Conservation (phyloP, 495 filamentous ascomycete genomes). For the Neurospora sp. region DNA sequence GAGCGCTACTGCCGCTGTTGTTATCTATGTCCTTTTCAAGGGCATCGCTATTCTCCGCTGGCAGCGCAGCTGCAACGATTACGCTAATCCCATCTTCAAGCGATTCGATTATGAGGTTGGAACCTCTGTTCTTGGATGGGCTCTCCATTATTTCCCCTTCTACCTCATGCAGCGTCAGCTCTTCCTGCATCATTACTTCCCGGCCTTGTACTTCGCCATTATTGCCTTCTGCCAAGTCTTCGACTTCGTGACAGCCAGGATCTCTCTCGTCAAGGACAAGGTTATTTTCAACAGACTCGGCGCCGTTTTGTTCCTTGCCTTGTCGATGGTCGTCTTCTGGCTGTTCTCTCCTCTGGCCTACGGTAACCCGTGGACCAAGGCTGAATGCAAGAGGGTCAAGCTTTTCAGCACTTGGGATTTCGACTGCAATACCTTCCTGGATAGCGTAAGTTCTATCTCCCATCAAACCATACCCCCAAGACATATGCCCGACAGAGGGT, state of each 20-base stretch:
- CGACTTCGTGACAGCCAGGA: slow-evolving; percentile 69
- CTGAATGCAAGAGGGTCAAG: slow-evolving; percentile 77
- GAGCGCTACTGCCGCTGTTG: slow-evolving; percentile 73
- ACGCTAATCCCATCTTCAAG: slow-evolving; percentile 70
- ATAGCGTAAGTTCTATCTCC: slow-evolving; percentile 57
- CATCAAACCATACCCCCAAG: slow-evolving; percentile 25
- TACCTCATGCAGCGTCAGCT: slow-evolving; percentile 90
- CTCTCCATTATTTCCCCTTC: slow-evolving; percentile 96
- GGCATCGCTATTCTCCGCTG: slow-evolving; percentile 79
- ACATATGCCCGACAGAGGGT: slow-evolving; percentile 19
- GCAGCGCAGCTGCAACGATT: slow-evolving; percentile 87
- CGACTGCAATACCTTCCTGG: slow-evolving; percentile 89
- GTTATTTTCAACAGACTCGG: slow-evolving; percentile 63
- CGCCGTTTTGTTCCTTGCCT: slow-evolving; percentile 58
- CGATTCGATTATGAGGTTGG: slow-evolving; percentile 97
- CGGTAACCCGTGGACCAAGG: slow-evolving; percentile 86
- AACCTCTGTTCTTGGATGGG: slow-evolving; percentile 81
- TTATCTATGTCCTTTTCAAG: slow-evolving; percentile 73
- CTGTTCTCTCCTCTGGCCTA: slow-evolving; percentile 84
- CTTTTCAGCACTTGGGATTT: slow-evolving; percentile 87
- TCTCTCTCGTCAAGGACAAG: slow-evolving; percentile 52
- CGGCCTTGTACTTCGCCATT: slow-evolving; percentile 85
- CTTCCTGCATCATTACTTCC: slow-evolving; percentile 89
- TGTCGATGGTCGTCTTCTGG: slow-evolving; percentile 66
- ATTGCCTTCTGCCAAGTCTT: slow-evolving; percentile 79